Conservation (phyloP, 257 asterid species). For the Capsicum chinense region DNA sequence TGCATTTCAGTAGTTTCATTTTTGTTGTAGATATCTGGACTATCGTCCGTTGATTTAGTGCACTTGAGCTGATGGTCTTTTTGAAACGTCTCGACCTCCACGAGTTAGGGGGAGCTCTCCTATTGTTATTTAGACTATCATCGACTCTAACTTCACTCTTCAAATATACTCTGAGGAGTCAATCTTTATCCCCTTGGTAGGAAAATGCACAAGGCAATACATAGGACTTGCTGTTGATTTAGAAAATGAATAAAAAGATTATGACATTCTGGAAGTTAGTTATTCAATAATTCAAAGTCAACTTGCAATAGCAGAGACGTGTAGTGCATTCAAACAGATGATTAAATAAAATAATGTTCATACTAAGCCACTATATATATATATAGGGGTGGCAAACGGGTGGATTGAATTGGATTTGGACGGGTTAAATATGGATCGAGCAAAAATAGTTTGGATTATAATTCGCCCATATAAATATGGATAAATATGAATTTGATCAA, state of each 20-base stretch:
- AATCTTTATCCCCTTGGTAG: background rate
- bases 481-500: no score
- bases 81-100: no score
- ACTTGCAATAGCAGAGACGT: background rate
- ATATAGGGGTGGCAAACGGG: no score
- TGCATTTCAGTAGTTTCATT: background rate
- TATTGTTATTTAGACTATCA: background rate
- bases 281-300: constrained; percentile 22
- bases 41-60: background rate
- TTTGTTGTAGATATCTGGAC: background rate
- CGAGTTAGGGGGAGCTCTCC: no score
- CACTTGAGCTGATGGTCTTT: background rate
- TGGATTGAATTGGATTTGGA: no score
- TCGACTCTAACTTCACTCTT: background rate
- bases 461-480: no score
- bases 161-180: background rate
- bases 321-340: constrained; percentile 4
- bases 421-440: no score
- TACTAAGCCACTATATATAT: background rate
- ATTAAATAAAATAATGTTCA: background rate
- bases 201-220: background rate
- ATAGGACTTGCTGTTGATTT: background rate
- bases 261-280: background rate
- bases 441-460: no score
- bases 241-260: background rate